Evolutionary conservation across 768 basidiomycete genomes (phyloP).

Genomic region (Austroboletus eburneus): DNA sequence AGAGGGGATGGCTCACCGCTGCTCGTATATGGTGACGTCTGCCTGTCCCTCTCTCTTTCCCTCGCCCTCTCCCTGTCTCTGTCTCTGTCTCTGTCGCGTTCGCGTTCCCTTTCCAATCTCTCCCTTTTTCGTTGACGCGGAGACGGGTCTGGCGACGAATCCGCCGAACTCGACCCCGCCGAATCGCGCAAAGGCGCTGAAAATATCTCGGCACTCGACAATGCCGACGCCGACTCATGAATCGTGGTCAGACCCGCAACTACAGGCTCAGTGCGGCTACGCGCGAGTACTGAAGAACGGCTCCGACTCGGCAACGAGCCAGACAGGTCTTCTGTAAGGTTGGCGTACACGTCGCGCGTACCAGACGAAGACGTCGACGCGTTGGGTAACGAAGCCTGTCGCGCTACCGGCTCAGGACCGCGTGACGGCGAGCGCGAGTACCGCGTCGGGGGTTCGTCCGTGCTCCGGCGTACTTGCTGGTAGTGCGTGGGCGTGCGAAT

Average conservation of each 20-base stretch:
- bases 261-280: constrained; percentile 30
- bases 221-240: constrained; percentile 19
- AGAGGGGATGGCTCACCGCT: constrained; percentile 26
- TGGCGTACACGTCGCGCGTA: constrained; percentile 14
- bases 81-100: neutral
- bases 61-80: too few species aligned
- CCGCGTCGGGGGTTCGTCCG: constrained; percentile 18
- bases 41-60: constrained; percentile 2
- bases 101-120: neutral
- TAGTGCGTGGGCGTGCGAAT: constrained; percentile 69
- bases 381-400: constrained; percentile 27
- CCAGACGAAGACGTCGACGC: constrained; percentile 12
- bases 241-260: constrained; percentile 26
- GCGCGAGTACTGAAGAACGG: too few species aligned
- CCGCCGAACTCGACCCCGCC: constrained; percentile 6
- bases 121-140: constrained; percentile 18
- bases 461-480: constrained; percentile 22
- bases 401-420: constrained; percentile 17
- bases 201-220: constrained; percentile 25
- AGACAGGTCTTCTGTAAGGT: constrained; percentile 26
- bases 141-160: constrained; percentile 28
- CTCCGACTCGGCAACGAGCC: constrained; percentile 8
- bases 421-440: constrained; percentile 24
- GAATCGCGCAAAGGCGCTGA: constrained; percentile 22
- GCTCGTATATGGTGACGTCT: constrained; percentile 19